A percentile compares a stretch with the other conserved stretches of the same genome.
Evolutionary conservation across 1,284 basidiomycete species (phyloP).

Genomic region (Phellinidium pouzarii): DNA sequence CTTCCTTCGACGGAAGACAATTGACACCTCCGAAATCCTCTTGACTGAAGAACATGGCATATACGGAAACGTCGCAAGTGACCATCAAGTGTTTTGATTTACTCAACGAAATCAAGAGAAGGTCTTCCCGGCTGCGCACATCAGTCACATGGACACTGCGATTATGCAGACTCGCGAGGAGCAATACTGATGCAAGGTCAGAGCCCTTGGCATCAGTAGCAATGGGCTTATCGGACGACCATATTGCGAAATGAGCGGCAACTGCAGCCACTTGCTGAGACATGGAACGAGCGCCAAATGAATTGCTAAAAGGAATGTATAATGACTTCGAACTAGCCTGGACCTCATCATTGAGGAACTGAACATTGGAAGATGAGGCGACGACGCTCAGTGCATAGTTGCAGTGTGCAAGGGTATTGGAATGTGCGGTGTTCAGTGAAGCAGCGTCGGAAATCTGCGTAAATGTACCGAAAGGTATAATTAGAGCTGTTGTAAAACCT

Average conservation of each 20-base stretch:
- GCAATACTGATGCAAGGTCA: constrained; percentile 88
- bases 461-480: constrained; percentile 67
- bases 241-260: constrained; percentile 84
- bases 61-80: constrained; percentile 94
- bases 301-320: constrained; percentile 75
- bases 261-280: constrained; percentile 48
- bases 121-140: constrained; percentile 82
- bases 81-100: constrained; percentile 93
- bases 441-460: constrained; percentile 60
- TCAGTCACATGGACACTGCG: constrained; percentile 93
- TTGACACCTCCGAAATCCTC: constrained; percentile 65
- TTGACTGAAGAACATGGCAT: constrained; percentile 84
- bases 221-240: constrained; percentile 90
- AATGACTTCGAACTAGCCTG: constrained; percentile 76
- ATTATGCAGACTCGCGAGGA: constrained; percentile 88
- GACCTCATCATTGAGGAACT: constrained; percentile 57
- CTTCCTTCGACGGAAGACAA: constrained; percentile 69
- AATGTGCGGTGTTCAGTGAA: constrained; percentile 64
- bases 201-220: constrained; percentile 91
- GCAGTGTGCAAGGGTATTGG: constrained; percentile 68
- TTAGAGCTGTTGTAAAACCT: constrained; percentile 80
- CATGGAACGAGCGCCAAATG: constrained; percentile 34
- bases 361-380: constrained; percentile 65
- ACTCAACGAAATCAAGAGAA: constrained; percentile 88
- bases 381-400: constrained; percentile 83